Evolutionary conservation across 176 grass and related monocot species (phyloP).

Genomic region (Oryza glaberrima): DNA sequence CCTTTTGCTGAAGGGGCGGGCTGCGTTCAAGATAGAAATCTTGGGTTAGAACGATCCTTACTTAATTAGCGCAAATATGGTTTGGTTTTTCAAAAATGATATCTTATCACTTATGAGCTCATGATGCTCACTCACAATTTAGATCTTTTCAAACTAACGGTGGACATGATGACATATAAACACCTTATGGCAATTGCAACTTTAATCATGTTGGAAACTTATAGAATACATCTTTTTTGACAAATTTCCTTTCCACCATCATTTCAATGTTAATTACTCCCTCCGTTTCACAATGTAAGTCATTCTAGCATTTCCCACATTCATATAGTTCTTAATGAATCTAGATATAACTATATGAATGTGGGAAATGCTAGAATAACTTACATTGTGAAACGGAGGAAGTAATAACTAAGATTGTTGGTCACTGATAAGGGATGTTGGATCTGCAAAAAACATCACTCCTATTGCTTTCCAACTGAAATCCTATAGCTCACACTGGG

Average conservation of each 20-base stretch:
- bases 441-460: slow-evolving; percentile 8
- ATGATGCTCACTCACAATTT: neutral
- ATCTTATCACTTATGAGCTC: neutral
- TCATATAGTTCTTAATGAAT: no score
- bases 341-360: no score
- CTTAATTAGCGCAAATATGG: neutral
- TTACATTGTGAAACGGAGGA: no score
- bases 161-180: neutral
- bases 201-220: neutral
- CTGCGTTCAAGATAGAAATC: slow-evolving; percentile 46
- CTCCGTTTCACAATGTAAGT: no score
- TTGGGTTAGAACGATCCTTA: slow-evolving; percentile 3
- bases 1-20: slow-evolving; percentile 69
- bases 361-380: no score
- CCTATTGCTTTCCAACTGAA: neutral
- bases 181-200: neutral
- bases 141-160: neutral
- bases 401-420: neutral
- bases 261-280: neutral
- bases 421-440: neutral
- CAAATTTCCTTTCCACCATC: neutral
- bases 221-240: neutral
- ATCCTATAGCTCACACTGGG: slow-evolving; percentile 4
- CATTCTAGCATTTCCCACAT: no score
- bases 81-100: neutral